phyloP scores from a whole-genome alignment of 805 yeast genomes.

The Metschnikowia orientalis region DNA sequence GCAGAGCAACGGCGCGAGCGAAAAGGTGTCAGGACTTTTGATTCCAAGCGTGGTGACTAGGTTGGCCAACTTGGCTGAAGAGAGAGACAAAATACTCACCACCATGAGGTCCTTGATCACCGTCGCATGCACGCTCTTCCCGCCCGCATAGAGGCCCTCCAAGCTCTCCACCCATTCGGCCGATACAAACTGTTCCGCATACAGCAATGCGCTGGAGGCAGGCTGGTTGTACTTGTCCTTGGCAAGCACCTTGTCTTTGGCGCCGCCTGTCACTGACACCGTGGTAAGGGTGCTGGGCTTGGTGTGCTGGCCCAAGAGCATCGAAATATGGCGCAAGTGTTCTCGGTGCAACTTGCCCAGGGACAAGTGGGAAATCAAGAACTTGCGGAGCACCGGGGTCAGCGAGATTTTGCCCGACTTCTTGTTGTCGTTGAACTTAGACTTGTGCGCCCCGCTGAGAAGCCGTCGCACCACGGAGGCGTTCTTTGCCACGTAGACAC shows the following conservation, averaged over 20 bases:
- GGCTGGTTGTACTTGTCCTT: slow-evolving; percentile 21
- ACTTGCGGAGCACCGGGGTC: slow-evolving; percentile 46
- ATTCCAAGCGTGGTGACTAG: slow-evolving; percentile 42
- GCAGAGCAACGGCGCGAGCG: slow-evolving; percentile 51
- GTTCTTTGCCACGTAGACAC: slow-evolving; percentile 47
- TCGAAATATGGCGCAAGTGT: slow-evolving; percentile 45
- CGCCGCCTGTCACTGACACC: slow-evolving; percentile 14
- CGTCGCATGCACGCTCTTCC: slow-evolving; percentile 48
- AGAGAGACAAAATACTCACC: slow-evolving; percentile 47
- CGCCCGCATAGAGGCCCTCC: slow-evolving; percentile 56
- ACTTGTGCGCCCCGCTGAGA: slow-evolving; percentile 51
- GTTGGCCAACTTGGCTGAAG: slow-evolving; percentile 39
- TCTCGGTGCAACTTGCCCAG: slow-evolving; percentile 42
- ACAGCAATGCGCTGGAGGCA: slow-evolving; percentile 23
- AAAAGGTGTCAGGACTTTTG: slow-evolving; percentile 38
- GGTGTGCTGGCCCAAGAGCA: slow-evolving; percentile 43
- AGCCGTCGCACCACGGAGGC: slow-evolving; percentile 45
- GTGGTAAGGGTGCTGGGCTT: slow-evolving; percentile 17
- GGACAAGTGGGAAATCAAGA: slow-evolving; percentile 44
- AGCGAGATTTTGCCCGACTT: slow-evolving; percentile 47
- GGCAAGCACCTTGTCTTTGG: slow-evolving; percentile 17
- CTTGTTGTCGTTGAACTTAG: slow-evolving; percentile 44
- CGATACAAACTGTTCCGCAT: slow-evolving; percentile 54
- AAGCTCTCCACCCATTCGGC: slow-evolving; percentile 54
- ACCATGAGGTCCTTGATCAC: slow-evolving; percentile 46